Evolutionary conservation across 2,329 filamentous ascomycete genomes (phyloP), one percentile per base, ranked within the genome.

Genomic region (Fusarium neocosmosporiellum): DNA sequence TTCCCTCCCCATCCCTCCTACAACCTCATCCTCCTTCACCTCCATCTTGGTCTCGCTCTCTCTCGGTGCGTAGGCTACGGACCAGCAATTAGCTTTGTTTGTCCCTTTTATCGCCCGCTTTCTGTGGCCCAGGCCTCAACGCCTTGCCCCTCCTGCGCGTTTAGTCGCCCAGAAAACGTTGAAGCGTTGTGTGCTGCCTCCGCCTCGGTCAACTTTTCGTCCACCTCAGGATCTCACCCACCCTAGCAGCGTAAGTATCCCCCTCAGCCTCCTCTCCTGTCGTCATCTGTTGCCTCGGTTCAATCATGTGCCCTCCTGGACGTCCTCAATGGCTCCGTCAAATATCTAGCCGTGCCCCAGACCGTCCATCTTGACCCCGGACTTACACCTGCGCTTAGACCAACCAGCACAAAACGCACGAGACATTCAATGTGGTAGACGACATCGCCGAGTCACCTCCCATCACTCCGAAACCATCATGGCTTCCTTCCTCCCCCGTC

Each of bases 401-500:
- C 68, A 74, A 67, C 60, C 65, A 65, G 59, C 66, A 72, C 61
- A 70, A 58, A 62, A 75, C 61, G 39, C 66, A 69, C 71, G 67
- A 72, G 65, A 72, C 66, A 63, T 70, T 76, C 74, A 73, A 84
- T 84, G 82, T 79, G 79, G 77, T 83, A 79, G 73, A 77, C 72
- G 71, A 78, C 65, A 71, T 58, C 77, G 69, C 71, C 79, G 74
- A 79, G 75, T 79, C 60, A 77, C 75, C 77, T 78, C 77, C 78
- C 78, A 80, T 79, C 80, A 75, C 66, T 66, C 80, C 79, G 80
- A 82, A 75, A 90, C 88, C 86, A 86, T 88, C 76, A 84, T 86
- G 69, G 83, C 87, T 54, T 86, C 84, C 71, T 83, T 91, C 68
- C 84, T 92, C 20, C 90, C 90, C 67, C 85, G 85, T 79, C 88